These are phyloP conservation scores for Ambrosiella cleistominuta DNA, from an alignment of 2,329 filamentous ascomycete species.

Conservation along the genomic window DNA sequence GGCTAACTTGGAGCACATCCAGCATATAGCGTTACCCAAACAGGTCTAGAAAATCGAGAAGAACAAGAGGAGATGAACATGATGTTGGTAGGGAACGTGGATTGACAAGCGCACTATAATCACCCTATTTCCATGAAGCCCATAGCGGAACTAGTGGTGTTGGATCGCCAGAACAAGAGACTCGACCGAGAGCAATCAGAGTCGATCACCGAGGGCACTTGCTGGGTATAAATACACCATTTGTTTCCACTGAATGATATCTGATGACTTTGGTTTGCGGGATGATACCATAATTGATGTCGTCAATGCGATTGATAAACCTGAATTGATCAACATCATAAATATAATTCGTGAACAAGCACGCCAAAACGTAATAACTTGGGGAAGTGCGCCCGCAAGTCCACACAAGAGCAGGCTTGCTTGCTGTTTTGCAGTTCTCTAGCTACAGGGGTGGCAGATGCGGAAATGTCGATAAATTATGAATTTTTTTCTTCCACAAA, in stretches of 20 bases:
- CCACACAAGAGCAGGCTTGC: neutral
- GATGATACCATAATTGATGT: too few relatives aligned
- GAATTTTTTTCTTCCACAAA: neutral
- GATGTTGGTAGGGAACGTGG: neutral
- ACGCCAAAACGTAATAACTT: slow-evolving; percentile 1
- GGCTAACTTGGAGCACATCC: neutral
- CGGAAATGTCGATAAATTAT: neutral
- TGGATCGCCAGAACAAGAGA: too few relatives aligned
- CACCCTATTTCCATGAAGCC: neutral
- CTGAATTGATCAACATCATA: too few relatives aligned
- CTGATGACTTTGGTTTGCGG: too few relatives aligned
- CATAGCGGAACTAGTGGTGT: too few relatives aligned
- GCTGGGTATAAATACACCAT: too few relatives aligned
- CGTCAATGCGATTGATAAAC: neutral
- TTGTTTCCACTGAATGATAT: too few relatives aligned
- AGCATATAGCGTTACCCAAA: neutral
- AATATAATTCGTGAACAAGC: neutral
- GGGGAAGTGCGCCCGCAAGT: slow-evolving; percentile 5
- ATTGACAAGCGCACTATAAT: too few relatives aligned
- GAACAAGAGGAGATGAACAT: neutral
- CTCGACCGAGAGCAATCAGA: too few relatives aligned
- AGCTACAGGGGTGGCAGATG: neutral
- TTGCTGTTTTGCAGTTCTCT: neutral
- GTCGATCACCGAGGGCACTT: too few relatives aligned
- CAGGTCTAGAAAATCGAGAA: neutral